These are phyloP conservation scores for Bacidia rubella DNA, from an alignment of 495 filamentous ascomycete genomes.

Conservation along the genomic window DNA sequence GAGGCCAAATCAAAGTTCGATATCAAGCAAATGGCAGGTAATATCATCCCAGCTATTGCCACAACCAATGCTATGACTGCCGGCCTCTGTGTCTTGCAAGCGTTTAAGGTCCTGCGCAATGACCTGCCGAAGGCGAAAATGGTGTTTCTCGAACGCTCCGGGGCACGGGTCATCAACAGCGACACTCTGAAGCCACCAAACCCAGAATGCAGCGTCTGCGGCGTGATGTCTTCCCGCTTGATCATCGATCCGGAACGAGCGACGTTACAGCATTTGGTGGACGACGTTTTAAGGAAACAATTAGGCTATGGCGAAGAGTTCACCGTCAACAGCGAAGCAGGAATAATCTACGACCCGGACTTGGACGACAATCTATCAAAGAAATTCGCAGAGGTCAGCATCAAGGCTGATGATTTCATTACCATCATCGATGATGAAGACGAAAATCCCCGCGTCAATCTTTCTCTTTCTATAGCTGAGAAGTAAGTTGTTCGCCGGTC, in stretches of 20 bases:
- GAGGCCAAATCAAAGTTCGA: constrained; percentile 84
- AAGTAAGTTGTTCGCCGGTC: constrained; percentile 17
- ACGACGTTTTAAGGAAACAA: constrained; percentile 50
- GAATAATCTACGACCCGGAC: constrained; percentile 74
- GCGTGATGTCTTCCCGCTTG: constrained; percentile 51
- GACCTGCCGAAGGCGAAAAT: constrained; percentile 52
- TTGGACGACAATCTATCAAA: constrained; percentile 73
- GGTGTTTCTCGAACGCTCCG: constrained; percentile 65
- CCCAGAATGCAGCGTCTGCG: constrained; percentile 68
- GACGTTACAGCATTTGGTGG: constrained; percentile 70
- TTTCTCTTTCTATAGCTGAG: constrained; percentile 51
- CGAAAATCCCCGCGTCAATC: constrained; percentile 65
- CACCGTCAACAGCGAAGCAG: constrained; percentile 55
- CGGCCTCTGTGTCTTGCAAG: constrained; percentile 80
- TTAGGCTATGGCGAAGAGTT: constrained; percentile 79
- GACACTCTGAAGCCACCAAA: constrained; percentile 67
- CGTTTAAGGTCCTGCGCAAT: constrained; percentile 75
- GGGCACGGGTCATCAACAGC: constrained; percentile 57
- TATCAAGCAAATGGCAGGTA: constrained; percentile 97
- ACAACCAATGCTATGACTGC: constrained; percentile 97
- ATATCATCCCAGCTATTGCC: constrained; percentile 97
- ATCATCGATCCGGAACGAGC: constrained; percentile 58
- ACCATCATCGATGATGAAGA: constrained; percentile 79
- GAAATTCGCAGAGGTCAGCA: constrained; percentile 64
- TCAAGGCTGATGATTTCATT: constrained; percentile 58